Evolutionary conservation across 179 eudicot genomes (phyloP).

Genomic region (Silene coronaria): DNA sequence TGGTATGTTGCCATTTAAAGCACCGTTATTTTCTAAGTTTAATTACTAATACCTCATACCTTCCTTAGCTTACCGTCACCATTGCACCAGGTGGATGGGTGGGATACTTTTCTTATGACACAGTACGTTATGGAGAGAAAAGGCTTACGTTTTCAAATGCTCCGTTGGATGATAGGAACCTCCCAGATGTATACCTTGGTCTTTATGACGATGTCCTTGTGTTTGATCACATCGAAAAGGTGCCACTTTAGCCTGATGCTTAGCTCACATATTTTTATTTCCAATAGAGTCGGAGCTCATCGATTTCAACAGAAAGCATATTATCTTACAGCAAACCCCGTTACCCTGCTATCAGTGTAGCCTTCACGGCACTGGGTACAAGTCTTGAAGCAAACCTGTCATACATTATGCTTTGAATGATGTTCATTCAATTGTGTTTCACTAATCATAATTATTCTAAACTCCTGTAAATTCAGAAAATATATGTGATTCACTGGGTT

Average conservation of each 20-base stretch:
- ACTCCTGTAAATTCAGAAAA: slow-evolving; percentile 23
- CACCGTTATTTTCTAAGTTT: neutral
- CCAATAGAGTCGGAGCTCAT: neutral
- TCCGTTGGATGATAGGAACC: slow-evolving; percentile 52
- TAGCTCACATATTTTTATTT: neutral
- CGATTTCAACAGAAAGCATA: no score
- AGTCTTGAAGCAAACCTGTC: neutral
- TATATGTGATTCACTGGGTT: slow-evolving; percentile 67
- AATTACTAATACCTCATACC: neutral
- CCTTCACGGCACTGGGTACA: no score
- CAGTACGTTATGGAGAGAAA: slow-evolving; percentile 48
- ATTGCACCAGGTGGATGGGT: slow-evolving; percentile 54
- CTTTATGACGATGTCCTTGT: slow-evolving; percentile 72
- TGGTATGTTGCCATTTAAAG: slow-evolving; percentile 35
- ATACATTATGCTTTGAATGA: neutral
- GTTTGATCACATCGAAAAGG: slow-evolving; percentile 82
- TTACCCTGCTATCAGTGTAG: no score
- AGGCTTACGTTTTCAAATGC: slow-evolving; percentile 45
- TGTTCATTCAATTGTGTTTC: neutral
- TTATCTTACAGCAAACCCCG: no score
- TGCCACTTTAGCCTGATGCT: slow-evolving; percentile 9
- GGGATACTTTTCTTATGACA: slow-evolving; percentile 68
- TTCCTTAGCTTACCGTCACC: neutral
- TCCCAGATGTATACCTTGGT: slow-evolving; percentile 64
- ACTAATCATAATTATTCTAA: neutral